A percentile compares a stretch with the other conserved stretches of the same genome.
These are phyloP conservation scores for Ambrosia hybrid DNA, from an alignment of 140 eudicot species.

Conservation along the genomic window DNA sequence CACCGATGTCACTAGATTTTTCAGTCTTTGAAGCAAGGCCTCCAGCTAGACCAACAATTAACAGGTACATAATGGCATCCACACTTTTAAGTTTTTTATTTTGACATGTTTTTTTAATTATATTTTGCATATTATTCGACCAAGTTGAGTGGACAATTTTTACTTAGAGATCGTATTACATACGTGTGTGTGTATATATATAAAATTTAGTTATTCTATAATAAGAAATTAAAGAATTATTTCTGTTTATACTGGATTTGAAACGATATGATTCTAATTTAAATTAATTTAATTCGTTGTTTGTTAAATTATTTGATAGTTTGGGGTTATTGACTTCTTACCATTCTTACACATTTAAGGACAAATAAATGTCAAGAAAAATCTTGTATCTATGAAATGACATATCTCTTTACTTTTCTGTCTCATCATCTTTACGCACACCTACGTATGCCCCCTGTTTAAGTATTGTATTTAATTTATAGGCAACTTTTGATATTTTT, in stretches of 20 bases:
- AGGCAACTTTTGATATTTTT: neutral
- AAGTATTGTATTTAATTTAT: neutral
- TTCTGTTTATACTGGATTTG: slow-evolving; percentile 11
- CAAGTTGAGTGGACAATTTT: neutral
- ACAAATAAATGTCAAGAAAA: neutral
- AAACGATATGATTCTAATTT: neutral
- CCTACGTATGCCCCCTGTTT: neutral
- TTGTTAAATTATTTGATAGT: neutral
- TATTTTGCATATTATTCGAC: neutral
- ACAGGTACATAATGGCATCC: slow-evolving; percentile 54
- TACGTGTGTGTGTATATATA: no score
- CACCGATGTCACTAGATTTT: slow-evolving; percentile 89
- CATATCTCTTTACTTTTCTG: neutral
- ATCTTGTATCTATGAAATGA: no score
- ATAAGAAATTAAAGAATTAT: neutral
- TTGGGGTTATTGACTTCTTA: neutral
- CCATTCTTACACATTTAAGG: neutral
- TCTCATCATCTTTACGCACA: neutral
- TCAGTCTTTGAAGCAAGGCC: slow-evolving; percentile 72
- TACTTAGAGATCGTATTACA: neutral
- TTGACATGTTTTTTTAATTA: neutral
- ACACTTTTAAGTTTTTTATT: neutral
- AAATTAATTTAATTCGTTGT: neutral
- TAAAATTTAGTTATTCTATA: no score
- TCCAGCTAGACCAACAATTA: slow-evolving; percentile 89